Conservation (phyloP, 1,284 basidiomycete genomes). For the Trichosporon sp. region DNA sequence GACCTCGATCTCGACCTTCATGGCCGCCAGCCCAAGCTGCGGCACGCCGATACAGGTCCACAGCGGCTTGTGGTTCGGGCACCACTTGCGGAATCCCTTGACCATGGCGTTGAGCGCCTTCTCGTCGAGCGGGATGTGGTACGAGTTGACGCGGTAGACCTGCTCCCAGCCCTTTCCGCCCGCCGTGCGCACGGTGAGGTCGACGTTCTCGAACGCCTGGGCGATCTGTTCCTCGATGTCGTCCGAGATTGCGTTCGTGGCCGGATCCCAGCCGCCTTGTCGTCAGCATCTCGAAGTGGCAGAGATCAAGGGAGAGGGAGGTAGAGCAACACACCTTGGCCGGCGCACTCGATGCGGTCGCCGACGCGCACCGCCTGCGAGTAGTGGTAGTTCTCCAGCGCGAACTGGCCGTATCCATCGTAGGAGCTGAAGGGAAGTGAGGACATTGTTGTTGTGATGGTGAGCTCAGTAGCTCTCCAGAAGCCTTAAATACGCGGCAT, state of each 20-base stretch:
- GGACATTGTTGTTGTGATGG: conserved; percentile 37
- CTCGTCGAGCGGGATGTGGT: conserved; percentile 36
- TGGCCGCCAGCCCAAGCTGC: conserved; percentile 32
- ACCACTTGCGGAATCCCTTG: conserved; percentile 32
- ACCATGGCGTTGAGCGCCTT: conserved; percentile 35
- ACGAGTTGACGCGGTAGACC: conserved; percentile 38
- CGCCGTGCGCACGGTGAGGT: conserved; percentile 33
- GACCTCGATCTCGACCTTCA: conserved; percentile 45
- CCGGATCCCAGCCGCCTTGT: conserved; percentile 39
- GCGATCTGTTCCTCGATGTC: conserved; percentile 41
- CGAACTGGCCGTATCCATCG: conserved; percentile 19
- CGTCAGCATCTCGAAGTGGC: not conserved
- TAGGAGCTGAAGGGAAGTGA: conserved; percentile 24
- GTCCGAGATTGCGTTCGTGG: conserved; percentile 25
- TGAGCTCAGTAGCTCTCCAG: too few relatives aligned
- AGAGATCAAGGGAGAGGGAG: not conserved
- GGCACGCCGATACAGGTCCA: conserved; percentile 42
- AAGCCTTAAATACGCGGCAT: not conserved
- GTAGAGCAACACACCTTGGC: conserved; percentile 35
- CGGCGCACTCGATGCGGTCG: conserved; percentile 38
- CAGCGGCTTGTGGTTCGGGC: conserved; percentile 39
- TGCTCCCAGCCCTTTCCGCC: conserved; percentile 43
- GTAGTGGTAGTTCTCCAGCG: conserved; percentile 26
- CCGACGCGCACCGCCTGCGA: conserved; percentile 39
- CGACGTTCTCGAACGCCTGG: conserved; percentile 42